Base-by-base conservation (phyloP, 352 stramenopile genomes). In the Blastocystis sp. region DNA sequence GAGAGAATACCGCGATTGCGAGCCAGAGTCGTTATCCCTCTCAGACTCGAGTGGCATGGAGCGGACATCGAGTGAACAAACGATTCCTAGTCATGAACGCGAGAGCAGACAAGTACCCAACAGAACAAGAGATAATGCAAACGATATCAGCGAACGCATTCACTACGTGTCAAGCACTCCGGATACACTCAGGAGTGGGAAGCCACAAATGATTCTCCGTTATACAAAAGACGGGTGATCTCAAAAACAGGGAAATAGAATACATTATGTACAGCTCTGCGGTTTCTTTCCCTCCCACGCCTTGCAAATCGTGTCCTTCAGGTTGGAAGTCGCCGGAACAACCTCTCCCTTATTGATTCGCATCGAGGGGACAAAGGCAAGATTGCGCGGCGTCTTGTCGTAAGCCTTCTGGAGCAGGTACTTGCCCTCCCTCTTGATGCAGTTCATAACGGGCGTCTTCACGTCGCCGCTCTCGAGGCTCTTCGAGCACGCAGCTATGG, bases 291-390 rank as follows among this genome's bases (percentile, higher is more conserved):
- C 74, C 31, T 24, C 50, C 55, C 60, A 85, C 19, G 29, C 45
- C 21, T 70, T 85, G 41, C 74, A 85, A 24, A 85, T 85, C 9
- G 45, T 29, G 66, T 85, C 74, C 60, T 85, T 85, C n/a, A 85
- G 55, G 45, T 85, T 85, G 21, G 60, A 26, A 41, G 74, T 60
- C 24, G 74, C 74, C 9, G 41, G 31, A 21, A 62, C 33, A 24
- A 85, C 55, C 2, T 26, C 31, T 50, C 74, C 74, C 29, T 85
- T 85, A 55, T 85, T 85, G 29, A 85, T 85, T 1, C 74, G 74
- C 74, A 85, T 85, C 4, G 74, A 85, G 66, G 74, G 74, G n/a
- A 85, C 74, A 41, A 51, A 85, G 24, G 31, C 16, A 21, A 85
- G 31, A 24, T 45, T 31, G 31, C 55, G 50, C 35, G 74, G 74